Conservation (phyloP, 176 grass and related monocot species). For the Ensete ventricosum region DNA sequence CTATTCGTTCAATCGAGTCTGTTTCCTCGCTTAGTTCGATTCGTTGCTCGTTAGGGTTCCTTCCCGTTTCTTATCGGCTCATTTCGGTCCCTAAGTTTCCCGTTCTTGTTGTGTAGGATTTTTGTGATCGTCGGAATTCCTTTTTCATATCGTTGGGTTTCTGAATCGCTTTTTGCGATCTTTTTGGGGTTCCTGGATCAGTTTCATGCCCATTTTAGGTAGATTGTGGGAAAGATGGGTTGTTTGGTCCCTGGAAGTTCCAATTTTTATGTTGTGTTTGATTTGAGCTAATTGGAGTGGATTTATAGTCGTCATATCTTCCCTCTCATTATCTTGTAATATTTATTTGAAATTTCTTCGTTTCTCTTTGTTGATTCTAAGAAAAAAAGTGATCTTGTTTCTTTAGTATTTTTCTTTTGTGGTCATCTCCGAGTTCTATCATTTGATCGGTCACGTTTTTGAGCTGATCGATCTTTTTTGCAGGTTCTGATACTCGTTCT, state of each 20-base stretch:
- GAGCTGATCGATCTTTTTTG: not conserved
- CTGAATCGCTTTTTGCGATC: not conserved
- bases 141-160: not conserved
- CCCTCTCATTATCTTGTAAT: not conserved
- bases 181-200: not conserved
- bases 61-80: too few relatives aligned
- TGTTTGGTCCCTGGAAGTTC: not conserved
- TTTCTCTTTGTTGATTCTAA: not conserved
- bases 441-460: not conserved
- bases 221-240: not conserved
- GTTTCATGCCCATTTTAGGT: not conserved
- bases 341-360: not conserved
- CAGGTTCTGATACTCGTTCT: not conserved
- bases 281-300: not conserved
- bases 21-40: not conserved
- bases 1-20: not conserved
- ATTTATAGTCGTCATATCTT: too few relatives aligned
- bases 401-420: not conserved
- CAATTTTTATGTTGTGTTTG: not conserved
- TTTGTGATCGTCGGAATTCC: too few relatives aligned
- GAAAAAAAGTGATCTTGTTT: too few relatives aligned
- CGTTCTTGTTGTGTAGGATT: too few relatives aligned
- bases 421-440: too few relatives aligned
- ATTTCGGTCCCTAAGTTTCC: too few relatives aligned
- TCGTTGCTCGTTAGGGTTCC: slow-evolving; percentile 8